Conservation (phyloP, 805 yeast genomes). For the Candida khao-thaluensis region DNA sequence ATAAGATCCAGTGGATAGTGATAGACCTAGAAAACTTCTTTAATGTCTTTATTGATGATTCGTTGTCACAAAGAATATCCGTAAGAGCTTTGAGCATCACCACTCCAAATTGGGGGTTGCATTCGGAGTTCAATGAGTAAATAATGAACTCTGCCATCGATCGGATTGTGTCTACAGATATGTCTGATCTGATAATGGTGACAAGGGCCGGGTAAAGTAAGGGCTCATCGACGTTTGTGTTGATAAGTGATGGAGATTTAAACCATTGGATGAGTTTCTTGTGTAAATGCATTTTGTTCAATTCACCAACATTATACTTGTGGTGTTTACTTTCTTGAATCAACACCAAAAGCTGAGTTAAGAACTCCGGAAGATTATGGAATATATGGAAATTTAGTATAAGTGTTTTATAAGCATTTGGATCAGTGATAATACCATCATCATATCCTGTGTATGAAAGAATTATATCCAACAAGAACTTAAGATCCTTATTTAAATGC, state of each 20-base stretch:
- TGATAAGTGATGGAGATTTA: constrained; percentile 29
- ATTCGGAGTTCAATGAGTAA: constrained; percentile 46
- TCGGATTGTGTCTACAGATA: constrained; percentile 54
- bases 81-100: constrained; percentile 30
- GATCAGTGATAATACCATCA: constrained; percentile 58
- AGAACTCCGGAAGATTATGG: constrained; percentile 48
- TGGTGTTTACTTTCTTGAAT: constrained; percentile 51
- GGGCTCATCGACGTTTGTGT: constrained; percentile 6
- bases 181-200: constrained; percentile 34
- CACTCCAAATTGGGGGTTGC: constrained; percentile 36
- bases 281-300: constrained; percentile 52
- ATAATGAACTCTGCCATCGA: constrained; percentile 48
- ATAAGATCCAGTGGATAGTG: constrained; percentile 63
- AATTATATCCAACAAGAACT: constrained; percentile 42
- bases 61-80: constrained; percentile 42
- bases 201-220: constrained; percentile 19
- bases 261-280: constrained; percentile 50
- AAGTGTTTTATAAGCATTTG: constrained; percentile 51
- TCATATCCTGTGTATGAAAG: constrained; percentile 58
- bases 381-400: constrained; percentile 61
- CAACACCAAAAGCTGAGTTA: constrained; percentile 59
- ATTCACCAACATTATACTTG: constrained; percentile 49
- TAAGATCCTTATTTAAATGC: constrained; percentile 3
- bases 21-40: constrained; percentile 51
- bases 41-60: constrained; percentile 35